Evolutionary conservation across 495 filamentous ascomycete genomes (phyloP), one percentile per base, ranked within the genome.

Genomic region (Penicillium steckii): DNA sequence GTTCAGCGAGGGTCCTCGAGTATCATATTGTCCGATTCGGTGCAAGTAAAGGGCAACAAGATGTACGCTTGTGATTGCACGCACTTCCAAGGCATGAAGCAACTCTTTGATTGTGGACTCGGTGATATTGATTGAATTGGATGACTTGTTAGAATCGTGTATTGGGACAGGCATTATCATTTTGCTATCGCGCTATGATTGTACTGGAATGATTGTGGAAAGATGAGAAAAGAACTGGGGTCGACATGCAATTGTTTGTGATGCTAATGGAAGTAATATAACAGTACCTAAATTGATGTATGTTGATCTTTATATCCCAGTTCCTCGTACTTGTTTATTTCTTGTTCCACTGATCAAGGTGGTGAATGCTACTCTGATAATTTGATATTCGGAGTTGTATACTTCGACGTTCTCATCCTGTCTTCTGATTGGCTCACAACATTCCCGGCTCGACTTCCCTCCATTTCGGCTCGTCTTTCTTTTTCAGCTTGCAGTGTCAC

Each of bases 71-170:
- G 69, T 78, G 49, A 79, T 56, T 4, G 46, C 48, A 0, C 72
- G 66, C 4, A 48, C 45, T 22, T 38, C 43, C 66, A 77, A 67
- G 13, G 53, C 55, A 9, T 55, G 46, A 45, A 78, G 76, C 29
- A 80, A 60, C 15, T 74, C 57, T 57, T 77, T 72, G 26, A 78
- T 75, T 17, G 64, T 71, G 10, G 79, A 70, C 50, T 86, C 82
- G 62, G 82, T 80, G 26, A 86, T 17, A n/a, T 41, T 41, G 7
- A 41, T 22, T 21, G 2, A 12, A 3, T n/a, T n/a, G n/a, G n/a
- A n/a, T n/a, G n/a, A n/a, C n/a, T n/a, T n/a, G n/a, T n/a, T n/a
- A n/a, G n/a, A n/a, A n/a, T n/a, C n/a, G n/a, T n/a, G n/a, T n/a
- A n/a, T n/a, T n/a, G n/a, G n/a, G n/a, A n/a, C n/a, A n/a, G n/a